Evolutionary conservation across 2,329 filamentous ascomycete genomes (phyloP), one percentile per base, ranked within the genome.

Genomic region (Cordyceps militaris): DNA sequence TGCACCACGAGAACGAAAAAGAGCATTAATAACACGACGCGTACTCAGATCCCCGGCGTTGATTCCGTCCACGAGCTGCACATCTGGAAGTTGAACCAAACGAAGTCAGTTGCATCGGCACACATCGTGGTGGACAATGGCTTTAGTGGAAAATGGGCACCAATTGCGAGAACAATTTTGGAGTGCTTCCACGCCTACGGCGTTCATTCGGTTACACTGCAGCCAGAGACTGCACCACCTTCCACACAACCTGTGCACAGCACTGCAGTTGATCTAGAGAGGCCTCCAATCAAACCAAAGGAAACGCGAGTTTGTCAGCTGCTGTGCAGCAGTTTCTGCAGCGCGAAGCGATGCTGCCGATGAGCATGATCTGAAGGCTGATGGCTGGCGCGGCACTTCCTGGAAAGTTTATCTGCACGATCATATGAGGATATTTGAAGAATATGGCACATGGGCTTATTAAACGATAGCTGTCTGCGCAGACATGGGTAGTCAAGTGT

Each of bases 171-270:
- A 63, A 81, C 79, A 2, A 80, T 89, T 55, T 80, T 79, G 59
- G 80, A 89, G 67, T 90, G 86, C 66, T 77, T 91, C 40, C 86
- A 88, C 64, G 85, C 81, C 2, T 89, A 89, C 64, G 88, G 86
- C 5, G 84, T 91, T 60, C 85, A 91, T 68, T 87, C 84, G 13
- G 78, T 76, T 4, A 90, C 88, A 1, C 67, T 92, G 32, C 87
- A 91, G 70, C 87, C 87, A 0, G 87, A 89, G 67, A 66, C 64
- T 4, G 57, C 44, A 44, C 60, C 53, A 11, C 57, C 53, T 11
- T 56, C 56, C n/a, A 60, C 48, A 26, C 60, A 60, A 57, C n/a
- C 24, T 11, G 21, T 10, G 26, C 26, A 34, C 46, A 34, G n/a
- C 19, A 32, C 34, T 24, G 19, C 19, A 13, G 23, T 7, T 28